Conservation (phyloP, 257 asterid genomes). For the Buddleja alternifolia region DNA sequence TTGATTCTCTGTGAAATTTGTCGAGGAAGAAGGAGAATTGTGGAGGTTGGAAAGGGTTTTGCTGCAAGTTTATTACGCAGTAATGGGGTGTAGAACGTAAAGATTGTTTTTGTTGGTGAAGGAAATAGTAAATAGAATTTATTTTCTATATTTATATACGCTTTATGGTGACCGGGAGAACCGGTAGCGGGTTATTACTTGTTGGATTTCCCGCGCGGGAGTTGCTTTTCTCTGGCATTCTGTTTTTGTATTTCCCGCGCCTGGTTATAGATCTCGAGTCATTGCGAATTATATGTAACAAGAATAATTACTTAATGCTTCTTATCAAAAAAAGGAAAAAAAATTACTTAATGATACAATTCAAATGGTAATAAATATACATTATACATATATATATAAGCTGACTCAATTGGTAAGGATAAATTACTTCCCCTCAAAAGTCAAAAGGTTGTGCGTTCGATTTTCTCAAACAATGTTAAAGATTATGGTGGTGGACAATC, state of each 20-base stretch:
- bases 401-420: no score
- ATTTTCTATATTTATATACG: background rate
- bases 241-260: conserved; percentile 39
- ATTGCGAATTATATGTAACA: no score
- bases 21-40: conserved; percentile 20
- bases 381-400: no score
- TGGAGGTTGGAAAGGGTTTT: conserved; percentile 32
- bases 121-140: background rate
- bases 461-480: no score
- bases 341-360: no score
- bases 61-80: conserved; percentile 12
- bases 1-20: conserved; percentile 4
- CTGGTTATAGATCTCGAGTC: no score
- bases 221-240: conserved; percentile 4
- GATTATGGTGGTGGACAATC: no score
- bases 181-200: conserved; percentile 39
- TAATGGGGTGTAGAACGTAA: conserved; percentile 25
- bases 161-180: conserved; percentile 29
- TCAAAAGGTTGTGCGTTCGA: no score
- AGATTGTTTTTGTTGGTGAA: conserved; percentile 15
- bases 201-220: conserved; percentile 44
- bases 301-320: no score
- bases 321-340: no score
- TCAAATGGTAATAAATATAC: no score
- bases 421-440: no score